Evolutionary conservation across 306 rosid species (phyloP).

Genomic region (Lablab purpureus): DNA sequence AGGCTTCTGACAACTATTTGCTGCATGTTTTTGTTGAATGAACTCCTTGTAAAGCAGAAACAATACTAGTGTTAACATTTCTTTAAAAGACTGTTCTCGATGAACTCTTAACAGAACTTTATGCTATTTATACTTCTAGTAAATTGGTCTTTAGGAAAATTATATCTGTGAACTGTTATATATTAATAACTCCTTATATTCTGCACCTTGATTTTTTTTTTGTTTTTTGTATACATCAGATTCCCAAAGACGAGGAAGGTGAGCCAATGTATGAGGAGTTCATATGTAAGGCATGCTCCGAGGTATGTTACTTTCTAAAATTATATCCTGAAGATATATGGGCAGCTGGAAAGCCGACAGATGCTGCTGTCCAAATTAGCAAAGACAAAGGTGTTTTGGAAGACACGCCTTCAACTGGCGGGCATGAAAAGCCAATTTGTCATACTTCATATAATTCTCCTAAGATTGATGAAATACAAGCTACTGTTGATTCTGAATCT

Average conservation of each 20-base stretch:
- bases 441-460: conserved; percentile 47
- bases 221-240: conserved; percentile 54
- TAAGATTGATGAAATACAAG: conserved; percentile 39
- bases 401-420: conserved; percentile 57
- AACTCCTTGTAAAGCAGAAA: conserved; percentile 8
- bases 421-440: conserved; percentile 54
- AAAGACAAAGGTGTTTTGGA: conserved; percentile 71
- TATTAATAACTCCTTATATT: neutral
- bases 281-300: conserved; percentile 84
- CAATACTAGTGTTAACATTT: neutral
- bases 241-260: conserved; percentile 95
- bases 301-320: conserved; percentile 67
- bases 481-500: conserved; percentile 53
- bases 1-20: conserved; percentile 11
- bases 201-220: conserved; percentile 15
- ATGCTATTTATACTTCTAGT: conserved; percentile 10
- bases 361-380: conserved; percentile 47
- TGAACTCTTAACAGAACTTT: neutral
- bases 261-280: conserved; percentile 91
- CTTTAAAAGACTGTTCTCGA: neutral
- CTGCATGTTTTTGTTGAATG: conserved; percentile 14
- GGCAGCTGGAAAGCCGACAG: conserved; percentile 63
- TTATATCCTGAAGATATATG: conserved; percentile 69
- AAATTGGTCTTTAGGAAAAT: conserved; percentile 18
- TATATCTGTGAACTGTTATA: conserved; percentile 24